phyloP scores from a whole-genome alignment of 2,329 filamentous ascomycete genomes.

The Talaromyces sp. region DNA sequence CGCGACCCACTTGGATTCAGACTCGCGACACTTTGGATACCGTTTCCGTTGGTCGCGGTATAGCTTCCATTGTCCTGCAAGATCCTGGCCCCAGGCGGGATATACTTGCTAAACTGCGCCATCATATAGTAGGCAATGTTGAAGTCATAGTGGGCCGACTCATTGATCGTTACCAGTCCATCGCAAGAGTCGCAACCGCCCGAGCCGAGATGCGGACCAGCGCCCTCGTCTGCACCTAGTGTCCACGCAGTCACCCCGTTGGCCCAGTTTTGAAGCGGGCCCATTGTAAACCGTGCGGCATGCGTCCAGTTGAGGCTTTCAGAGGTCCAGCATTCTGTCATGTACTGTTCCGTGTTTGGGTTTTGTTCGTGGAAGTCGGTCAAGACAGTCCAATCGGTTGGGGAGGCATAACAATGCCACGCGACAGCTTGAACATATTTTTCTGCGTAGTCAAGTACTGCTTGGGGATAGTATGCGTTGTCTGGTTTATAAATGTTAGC shows the following conservation, averaged over 20 bases:
- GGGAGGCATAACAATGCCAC: constrained; percentile 37
- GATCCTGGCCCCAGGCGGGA: constrained; percentile 38
- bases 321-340: constrained; percentile 37
- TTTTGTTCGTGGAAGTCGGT: constrained; percentile 29
- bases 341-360: constrained; percentile 32
- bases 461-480: constrained; percentile 29
- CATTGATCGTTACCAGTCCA: constrained; percentile 21
- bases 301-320: constrained; percentile 21
- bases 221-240: constrained; percentile 22
- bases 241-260: constrained; percentile 28
- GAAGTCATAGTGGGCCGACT: constrained; percentile 34
- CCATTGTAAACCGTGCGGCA: constrained; percentile 24
- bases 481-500: constrained; percentile 16
- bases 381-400: constrained; percentile 32
- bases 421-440: constrained; percentile 28
- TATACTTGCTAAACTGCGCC: constrained; percentile 49
- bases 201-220: constrained; percentile 24
- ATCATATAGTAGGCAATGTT: constrained; percentile 52
- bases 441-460: constrained; percentile 27
- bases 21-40: constrained; percentile 8
- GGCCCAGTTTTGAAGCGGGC: constrained; percentile 28
- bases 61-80: constrained; percentile 5
- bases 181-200: constrained; percentile 25
- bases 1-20: constrained; percentile 9
- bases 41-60: constrained; percentile 4